These are phyloP conservation scores for Komagataea norvegica DNA, from an alignment of 1,139 yeast genomes.

Conservation along the genomic window DNA sequence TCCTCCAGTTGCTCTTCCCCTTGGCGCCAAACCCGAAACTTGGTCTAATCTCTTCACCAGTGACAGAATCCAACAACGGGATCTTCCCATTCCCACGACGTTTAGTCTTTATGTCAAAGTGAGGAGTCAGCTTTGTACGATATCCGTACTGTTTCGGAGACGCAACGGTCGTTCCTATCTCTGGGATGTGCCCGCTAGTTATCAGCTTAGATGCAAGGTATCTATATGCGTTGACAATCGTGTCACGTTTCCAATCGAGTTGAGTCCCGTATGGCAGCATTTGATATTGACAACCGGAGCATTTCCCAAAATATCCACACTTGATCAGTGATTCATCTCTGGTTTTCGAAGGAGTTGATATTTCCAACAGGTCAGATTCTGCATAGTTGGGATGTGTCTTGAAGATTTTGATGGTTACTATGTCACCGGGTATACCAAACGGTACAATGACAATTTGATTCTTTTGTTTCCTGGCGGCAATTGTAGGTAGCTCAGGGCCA, in stretches of 20 bases:
- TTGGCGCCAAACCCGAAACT: constrained; percentile 85
- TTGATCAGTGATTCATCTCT: constrained; percentile 52
- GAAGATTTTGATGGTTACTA: constrained; percentile 63
- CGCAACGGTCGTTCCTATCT: constrained; percentile 60
- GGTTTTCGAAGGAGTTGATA: constrained; percentile 39
- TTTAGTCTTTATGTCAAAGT: constrained; percentile 76
- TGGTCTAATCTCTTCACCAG: constrained; percentile 39
- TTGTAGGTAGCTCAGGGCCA: no score
- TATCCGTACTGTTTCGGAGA: constrained; percentile 76
- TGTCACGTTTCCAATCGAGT: constrained; percentile 62
- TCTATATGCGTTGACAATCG: constrained; percentile 77
- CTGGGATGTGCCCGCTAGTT: constrained; percentile 46
- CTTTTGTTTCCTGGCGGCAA: constrained; percentile 33
- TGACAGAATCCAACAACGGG: constrained; percentile 27
- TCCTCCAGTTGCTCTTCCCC: constrained; percentile 70
- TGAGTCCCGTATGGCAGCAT: constrained; percentile 70
- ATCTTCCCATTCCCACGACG: constrained; percentile 13
- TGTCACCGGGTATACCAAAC: constrained; percentile 84
- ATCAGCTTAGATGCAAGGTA: constrained; percentile 57
- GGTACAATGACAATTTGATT: constrained; percentile 61
- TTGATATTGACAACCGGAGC: constrained; percentile 94
- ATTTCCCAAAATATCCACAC: constrained; percentile 75
- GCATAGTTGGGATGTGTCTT: constrained; percentile 74
- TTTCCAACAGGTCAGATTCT: constrained; percentile 66
- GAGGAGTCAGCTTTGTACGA: constrained; percentile 93